Evolutionary conservation across 192 early-diverging fungal species (phyloP), one percentile per base, ranked within the genome.

Genomic region (Spinellus fusiger): DNA sequence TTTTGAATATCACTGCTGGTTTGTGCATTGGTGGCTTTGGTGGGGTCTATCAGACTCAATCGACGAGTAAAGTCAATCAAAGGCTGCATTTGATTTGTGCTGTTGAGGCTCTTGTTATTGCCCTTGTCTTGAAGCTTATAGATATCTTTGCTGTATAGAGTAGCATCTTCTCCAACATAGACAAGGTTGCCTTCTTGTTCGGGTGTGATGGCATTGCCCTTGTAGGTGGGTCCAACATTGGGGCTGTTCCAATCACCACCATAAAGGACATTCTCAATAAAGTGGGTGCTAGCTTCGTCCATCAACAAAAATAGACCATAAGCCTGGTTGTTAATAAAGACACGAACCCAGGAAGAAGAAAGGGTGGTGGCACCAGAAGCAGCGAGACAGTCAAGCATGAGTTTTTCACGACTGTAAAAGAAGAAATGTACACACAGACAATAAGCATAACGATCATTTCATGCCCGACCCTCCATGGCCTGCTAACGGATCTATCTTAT

Each of bases 261-360:
- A 18, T 56, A 54, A 8, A 68, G 59, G 5, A 56, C 49, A 22
- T 60, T 44, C n/a, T 68, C 59, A 49, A 68, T 50, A n/a, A 61
- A 33, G 26, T 61, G 58, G 28, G 53, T 61, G 25, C 58, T 54
- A 28, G 44, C 44, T 56, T 78, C 77, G 33, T 78, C 77, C 50
- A 75, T 74, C 67, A 78, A 65, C 49, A 78, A 56, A 55, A 57
- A 78, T 22, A 78, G 64, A 59, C 77, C 77, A 32, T 68, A 75
- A 31, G 66, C 47, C 26, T 64, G 67, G 50, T 65, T 71, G 55
- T 78, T 78, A 49, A 78, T 65, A 34, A 62, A 78, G 0, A 78
- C 61, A 68, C 77, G 73, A 29, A 70, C 70, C 63, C 71, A 78
- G 18, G 64, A 61, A 27, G 64, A 65, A 48, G 73, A 74, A 22